A percentile compares a stretch with the other conserved stretches of the same genome.
phyloP scores from a whole-genome alignment of 192 early-diverging fungal genomes.

The Rhizoclosmatium sp. region DNA sequence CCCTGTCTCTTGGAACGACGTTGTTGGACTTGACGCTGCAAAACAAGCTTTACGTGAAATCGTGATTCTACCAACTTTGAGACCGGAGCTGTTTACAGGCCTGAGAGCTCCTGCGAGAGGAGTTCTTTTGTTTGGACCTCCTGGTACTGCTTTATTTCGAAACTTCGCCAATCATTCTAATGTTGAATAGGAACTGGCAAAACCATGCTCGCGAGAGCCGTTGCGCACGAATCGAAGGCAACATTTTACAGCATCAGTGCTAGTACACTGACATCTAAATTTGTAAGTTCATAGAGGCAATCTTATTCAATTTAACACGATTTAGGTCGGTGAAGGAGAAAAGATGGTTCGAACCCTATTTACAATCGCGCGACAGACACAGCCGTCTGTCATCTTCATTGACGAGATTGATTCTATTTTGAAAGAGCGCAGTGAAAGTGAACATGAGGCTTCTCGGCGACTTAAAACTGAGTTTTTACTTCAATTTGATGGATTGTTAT shows the following conservation, averaged over 20 bases:
- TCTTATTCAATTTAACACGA: constrained; percentile 41
- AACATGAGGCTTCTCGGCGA: constrained; percentile 63
- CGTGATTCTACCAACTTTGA: constrained; percentile 60
- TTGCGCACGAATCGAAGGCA: constrained; percentile 59
- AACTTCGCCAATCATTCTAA: not conserved
- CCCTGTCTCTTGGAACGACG: constrained; percentile 57
- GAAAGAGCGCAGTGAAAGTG: constrained; percentile 55
- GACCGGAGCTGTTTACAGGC: constrained; percentile 67
- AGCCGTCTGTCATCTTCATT: constrained; percentile 65
- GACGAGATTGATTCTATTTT: constrained; percentile 66
- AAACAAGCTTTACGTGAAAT: constrained; percentile 63
- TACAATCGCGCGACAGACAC: constrained; percentile 58
- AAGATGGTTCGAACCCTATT: constrained; percentile 64
- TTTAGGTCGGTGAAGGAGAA: constrained; percentile 63
- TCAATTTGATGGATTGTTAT: constrained; percentile 63
- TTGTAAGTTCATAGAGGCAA: constrained; percentile 48
- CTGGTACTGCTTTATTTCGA: constrained; percentile 17
- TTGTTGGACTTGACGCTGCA: constrained; percentile 59
- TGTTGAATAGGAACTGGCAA: constrained; percentile 54
- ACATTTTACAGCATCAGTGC: constrained; percentile 66
- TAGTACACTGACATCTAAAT: constrained; percentile 63
- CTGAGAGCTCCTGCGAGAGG: constrained; percentile 57
- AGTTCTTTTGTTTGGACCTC: constrained; percentile 64
- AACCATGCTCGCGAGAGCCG: constrained; percentile 67
- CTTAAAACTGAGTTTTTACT: constrained; percentile 67